Percentiles rank a stretch among this genome's conserved stretches.
Conservation (phyloP, 1,284 basidiomycete genomes). For the Austroboletus novae-zelandiae region DNA sequence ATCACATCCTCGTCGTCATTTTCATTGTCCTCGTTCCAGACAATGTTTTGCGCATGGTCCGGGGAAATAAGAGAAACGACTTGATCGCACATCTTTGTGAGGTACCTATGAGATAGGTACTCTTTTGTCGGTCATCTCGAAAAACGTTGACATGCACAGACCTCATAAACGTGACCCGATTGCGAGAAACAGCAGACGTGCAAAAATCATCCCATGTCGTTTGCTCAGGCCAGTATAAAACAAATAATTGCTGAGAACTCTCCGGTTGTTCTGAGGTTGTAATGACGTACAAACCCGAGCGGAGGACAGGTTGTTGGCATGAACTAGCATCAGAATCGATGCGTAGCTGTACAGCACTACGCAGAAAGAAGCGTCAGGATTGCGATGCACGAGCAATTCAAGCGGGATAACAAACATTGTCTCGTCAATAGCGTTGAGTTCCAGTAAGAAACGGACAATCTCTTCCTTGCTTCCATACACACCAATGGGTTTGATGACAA, state of each 20-base stretch:
- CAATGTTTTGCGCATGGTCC: constrained; percentile 41
- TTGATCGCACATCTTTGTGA: constrained; percentile 56
- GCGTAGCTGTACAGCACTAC: constrained; percentile 22
- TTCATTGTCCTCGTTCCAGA: constrained; percentile 40
- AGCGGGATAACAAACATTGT: constrained; percentile 31
- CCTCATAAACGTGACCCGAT: constrained; percentile 63
- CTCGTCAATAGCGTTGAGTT: constrained; percentile 36
- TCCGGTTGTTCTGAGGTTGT: constrained; percentile 9
- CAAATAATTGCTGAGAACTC: constrained; percentile 35
- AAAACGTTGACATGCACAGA: constrained; percentile 21
- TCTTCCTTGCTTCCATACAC: constrained; percentile 53
- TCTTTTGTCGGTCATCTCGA: neutral
- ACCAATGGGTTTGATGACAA: constrained; percentile 47
- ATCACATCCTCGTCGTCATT: constrained; percentile 27
- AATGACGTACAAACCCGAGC: constrained; percentile 52
- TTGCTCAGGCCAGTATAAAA: constrained; percentile 62
- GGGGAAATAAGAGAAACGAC: constrained; percentile 47
- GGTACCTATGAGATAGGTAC: constrained; percentile 39
- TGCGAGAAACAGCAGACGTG: constrained; percentile 43
- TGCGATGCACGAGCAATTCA: neutral
- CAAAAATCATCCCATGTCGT: constrained; percentile 57
- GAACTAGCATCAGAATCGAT: constrained; percentile 18
- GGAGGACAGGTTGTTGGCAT: constrained; percentile 33
- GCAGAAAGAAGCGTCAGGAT: neutral
- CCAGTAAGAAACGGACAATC: constrained; percentile 44